phyloP scores from a whole-genome alignment of 495 filamentous ascomycete genomes.

The Xylaria cubensis region DNA sequence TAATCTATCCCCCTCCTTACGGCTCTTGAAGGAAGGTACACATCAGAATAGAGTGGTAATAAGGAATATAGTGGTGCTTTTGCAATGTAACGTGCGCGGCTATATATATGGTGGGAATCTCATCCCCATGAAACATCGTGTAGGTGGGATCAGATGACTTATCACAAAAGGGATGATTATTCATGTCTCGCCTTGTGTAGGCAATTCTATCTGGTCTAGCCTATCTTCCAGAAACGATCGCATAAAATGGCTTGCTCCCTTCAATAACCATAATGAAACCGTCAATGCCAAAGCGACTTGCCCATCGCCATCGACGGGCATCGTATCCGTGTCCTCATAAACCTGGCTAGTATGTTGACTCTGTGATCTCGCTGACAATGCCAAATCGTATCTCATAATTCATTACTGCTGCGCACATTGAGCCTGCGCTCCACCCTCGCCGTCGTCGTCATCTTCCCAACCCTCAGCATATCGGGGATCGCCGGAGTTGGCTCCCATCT shows the following conservation, averaged over 20 bases:
- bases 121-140: background rate
- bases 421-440: slow-evolving; percentile 55
- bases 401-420: slow-evolving; percentile 89
- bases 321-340: slow-evolving; percentile 6
- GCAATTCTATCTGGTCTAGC: slow-evolving; percentile 29
- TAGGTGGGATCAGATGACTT: slow-evolving; percentile 1
- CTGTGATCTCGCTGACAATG: slow-evolving; percentile 28
- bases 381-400: slow-evolving; percentile 34
- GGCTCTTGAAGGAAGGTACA: no score
- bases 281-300: slow-evolving; percentile 5
- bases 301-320: background rate
- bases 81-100: background rate
- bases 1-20: no score
- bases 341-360: slow-evolving; percentile 3
- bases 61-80: no score
- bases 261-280: background rate
- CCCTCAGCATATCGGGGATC: slow-evolving; percentile 73
- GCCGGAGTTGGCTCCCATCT: slow-evolving; percentile 68
- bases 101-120: background rate
- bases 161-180: slow-evolving; percentile 13
- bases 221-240: slow-evolving; percentile 17
- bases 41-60: no score
- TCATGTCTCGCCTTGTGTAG: slow-evolving; percentile 21
- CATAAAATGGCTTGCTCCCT: slow-evolving; percentile 8
- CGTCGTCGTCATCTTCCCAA: slow-evolving; percentile 84